Conservation (phyloP, 2,329 filamentous ascomycete species). For the Microdochium trichocladiopsis region DNA sequence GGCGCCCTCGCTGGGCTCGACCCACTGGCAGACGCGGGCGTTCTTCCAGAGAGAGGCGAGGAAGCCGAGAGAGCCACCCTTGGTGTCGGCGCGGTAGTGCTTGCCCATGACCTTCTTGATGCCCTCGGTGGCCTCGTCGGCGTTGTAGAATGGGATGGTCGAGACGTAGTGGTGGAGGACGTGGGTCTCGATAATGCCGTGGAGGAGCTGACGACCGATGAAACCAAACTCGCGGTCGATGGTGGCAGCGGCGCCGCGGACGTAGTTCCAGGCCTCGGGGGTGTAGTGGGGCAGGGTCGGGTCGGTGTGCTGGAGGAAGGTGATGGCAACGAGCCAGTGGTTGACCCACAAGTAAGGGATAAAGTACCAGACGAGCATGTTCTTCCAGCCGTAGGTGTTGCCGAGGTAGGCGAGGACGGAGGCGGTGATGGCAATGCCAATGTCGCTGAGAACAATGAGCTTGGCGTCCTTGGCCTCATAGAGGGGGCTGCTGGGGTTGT, state of each 20-base stretch:
- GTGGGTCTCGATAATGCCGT: constrained; percentile 97
- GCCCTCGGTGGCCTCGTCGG: constrained; percentile 87
- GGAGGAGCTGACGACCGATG: constrained; percentile 81
- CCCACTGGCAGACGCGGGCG: constrained; percentile 90
- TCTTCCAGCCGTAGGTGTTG: constrained; percentile 73
- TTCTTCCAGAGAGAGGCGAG: constrained; percentile 74
- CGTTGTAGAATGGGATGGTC: constrained; percentile 94
- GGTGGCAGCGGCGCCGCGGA: constrained; percentile 87
- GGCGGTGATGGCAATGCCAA: constrained; percentile 63
- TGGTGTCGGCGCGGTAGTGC: constrained; percentile 82
- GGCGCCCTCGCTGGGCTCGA: constrained; percentile 82
- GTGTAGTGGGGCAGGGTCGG: constrained; percentile 90
- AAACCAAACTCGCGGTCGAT: constrained; percentile 98
- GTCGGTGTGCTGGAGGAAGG: constrained; percentile 95
- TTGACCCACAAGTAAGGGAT: constrained; percentile 96
- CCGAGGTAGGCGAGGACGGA: constrained; percentile 61
- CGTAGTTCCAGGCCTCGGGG: constrained; percentile 80
- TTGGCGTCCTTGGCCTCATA: constrained; percentile 89
- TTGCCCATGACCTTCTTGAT: constrained; percentile 93
- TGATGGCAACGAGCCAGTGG: constrained; percentile 98
- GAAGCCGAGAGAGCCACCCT: constrained; percentile 76
- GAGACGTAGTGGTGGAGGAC: constrained; percentile 97
- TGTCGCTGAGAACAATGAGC: constrained; percentile 77
- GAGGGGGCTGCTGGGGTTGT: constrained; percentile 78
- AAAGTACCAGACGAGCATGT: constrained; percentile 92